phyloP scores from a whole-genome alignment of 495 filamentous ascomycete genomes.

The Pseudevernia furfuracea region DNA sequence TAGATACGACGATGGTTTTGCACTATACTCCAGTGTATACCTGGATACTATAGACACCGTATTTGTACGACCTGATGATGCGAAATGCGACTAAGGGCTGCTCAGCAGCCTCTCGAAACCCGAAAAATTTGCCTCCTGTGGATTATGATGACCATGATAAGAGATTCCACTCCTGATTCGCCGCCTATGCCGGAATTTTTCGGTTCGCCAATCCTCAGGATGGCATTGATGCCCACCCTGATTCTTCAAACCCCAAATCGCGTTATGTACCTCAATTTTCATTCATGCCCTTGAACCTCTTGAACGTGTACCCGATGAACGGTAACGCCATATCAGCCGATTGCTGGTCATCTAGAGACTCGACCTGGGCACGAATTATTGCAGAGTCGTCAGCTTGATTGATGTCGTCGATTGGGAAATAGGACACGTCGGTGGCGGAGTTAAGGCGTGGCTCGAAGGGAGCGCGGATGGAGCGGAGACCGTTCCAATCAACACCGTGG shows the following conservation, averaged over 20 bases:
- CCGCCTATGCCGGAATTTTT: neutral
- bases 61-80: neutral
- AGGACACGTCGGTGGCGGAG: constrained; percentile 91
- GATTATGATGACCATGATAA: neutral
- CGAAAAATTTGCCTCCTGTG: neutral
- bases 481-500: constrained; percentile 88
- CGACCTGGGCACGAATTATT: constrained; percentile 58
- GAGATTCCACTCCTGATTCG: neutral
- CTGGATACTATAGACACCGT: neutral
- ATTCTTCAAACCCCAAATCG: neutral
- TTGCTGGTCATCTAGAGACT: constrained; percentile 52
- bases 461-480: constrained; percentile 81
- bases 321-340: constrained; percentile 85
- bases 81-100: constrained; percentile 2
- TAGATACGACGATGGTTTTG: neutral
- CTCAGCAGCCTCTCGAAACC: constrained; percentile 7
- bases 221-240: neutral
- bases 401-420: constrained; percentile 98
- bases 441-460: constrained; percentile 90
- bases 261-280: neutral
- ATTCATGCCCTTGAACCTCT: constrained; percentile 66
- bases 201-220: neutral
- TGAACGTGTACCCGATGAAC: constrained; percentile 98
- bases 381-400: constrained; percentile 80
- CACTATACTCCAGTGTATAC: neutral